A percentile compares a stretch with the other conserved stretches of the same genome.
Conservation (phyloP, 2,329 filamentous ascomycete genomes). For the Akanthomyces muscarius region DNA sequence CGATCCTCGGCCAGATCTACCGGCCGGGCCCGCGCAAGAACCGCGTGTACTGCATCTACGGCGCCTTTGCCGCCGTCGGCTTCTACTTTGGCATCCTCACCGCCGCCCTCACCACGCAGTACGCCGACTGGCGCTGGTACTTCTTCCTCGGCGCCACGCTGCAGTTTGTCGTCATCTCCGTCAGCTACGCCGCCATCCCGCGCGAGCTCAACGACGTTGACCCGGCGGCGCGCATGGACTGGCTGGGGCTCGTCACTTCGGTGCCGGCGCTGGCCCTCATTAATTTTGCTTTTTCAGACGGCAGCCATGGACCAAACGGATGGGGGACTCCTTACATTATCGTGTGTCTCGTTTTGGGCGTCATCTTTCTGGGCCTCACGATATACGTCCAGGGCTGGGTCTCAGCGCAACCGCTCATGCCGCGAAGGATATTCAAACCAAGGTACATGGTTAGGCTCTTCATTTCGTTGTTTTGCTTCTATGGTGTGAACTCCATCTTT, state of each 20-base stretch:
- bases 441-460: conserved; percentile 53
- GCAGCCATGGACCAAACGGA: conserved; percentile 54
- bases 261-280: conserved; percentile 57
- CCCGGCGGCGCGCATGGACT: conserved; percentile 50
- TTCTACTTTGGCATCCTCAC: conserved; percentile 65
- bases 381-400: conserved; percentile 62
- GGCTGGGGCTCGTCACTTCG: conserved; percentile 51
- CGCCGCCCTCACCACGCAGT: conserved; percentile 59
- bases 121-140: conserved; percentile 62
- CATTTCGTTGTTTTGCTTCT: conserved; percentile 51
- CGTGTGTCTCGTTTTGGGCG: conserved; percentile 55
- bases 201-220: conserved; percentile 29
- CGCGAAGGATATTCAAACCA: conserved; percentile 57
- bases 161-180: conserved; percentile 45
- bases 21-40: conserved; percentile 70
- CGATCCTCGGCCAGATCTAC: conserved; percentile 65
- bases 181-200: conserved; percentile 38
- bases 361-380: conserved; percentile 47
- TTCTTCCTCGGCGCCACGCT: conserved; percentile 59
- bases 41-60: conserved; percentile 57
- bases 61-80: conserved; percentile 52
- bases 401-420: conserved; percentile 57
- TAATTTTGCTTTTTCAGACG: conserved; percentile 65
- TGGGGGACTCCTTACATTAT: conserved; percentile 65
- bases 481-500: conserved; percentile 56